Percentiles rank a stretch among this genome's conserved stretches.
Conservation (phyloP, 1,139 yeast species). For the Magnusiomyces sp. region DNA sequence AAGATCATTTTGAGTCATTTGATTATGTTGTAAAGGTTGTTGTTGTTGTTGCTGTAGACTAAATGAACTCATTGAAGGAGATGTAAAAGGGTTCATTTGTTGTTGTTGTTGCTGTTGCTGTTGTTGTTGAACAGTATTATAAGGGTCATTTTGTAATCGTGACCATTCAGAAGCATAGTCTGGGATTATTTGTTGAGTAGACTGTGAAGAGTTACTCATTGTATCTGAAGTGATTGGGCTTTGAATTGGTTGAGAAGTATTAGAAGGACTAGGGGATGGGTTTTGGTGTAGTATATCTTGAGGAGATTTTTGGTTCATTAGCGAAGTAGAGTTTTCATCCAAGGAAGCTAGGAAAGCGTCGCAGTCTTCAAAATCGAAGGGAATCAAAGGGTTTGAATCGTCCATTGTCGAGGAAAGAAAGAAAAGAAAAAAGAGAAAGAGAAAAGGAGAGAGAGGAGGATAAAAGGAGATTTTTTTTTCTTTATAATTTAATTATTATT, state of each 20-base stretch:
- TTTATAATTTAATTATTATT: no score
- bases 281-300: not conserved
- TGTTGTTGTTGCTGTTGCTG: conserved; percentile 5
- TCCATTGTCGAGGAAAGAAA: conserved; percentile 13
- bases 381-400: conserved; percentile 12
- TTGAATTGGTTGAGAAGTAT: conserved; percentile 4
- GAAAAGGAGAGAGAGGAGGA: not conserved
- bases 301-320: not conserved
- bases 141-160: not conserved
- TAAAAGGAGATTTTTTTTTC: no score
- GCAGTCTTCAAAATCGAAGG: conserved; percentile 23
- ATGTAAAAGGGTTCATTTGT: not conserved
- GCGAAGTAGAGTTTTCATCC: conserved; percentile 13
- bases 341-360: conserved; percentile 20
- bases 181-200: not conserved
- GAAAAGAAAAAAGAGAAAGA: not conserved
- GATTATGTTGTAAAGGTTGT: not conserved
- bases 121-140: conserved; percentile 3
- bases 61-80: not conserved
- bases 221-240: conserved; percentile 1
- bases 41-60: conserved; percentile 1
- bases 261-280: not conserved
- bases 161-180: not conserved
- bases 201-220: not conserved
- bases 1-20: not conserved